A percentile compares a stretch with the other conserved stretches of the same genome.
Conservation (phyloP, 345 rosid genomes). For the Salix brachista region DNA sequence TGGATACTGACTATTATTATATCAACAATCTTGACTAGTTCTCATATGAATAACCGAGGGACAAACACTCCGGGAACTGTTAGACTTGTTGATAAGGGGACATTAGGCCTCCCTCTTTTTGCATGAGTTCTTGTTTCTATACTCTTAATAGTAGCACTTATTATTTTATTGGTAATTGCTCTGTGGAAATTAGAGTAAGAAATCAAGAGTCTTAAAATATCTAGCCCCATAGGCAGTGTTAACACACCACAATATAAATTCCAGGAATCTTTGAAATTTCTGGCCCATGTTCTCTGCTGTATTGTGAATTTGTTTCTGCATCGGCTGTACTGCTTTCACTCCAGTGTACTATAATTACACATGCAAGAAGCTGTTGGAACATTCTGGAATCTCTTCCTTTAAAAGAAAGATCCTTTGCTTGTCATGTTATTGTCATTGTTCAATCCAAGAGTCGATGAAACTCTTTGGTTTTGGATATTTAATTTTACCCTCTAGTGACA, state of each 20-base stretch:
- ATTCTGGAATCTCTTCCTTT: background rate
- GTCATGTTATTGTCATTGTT: background rate
- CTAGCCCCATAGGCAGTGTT: background rate
- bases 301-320: too few relatives aligned
- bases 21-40: background rate
- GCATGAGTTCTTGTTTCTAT: background rate
- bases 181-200: background rate
- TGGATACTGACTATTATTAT: background rate
- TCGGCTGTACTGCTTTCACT: background rate
- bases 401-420: background rate
- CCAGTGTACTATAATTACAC: background rate
- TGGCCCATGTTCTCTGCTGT: too few relatives aligned
- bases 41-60: background rate
- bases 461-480: background rate
- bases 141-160: background rate
- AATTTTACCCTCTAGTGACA: background rate
- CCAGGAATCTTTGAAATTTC: too few relatives aligned
- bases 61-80: too few relatives aligned
- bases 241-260: too few relatives aligned
- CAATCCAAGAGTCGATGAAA: background rate
- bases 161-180: background rate
- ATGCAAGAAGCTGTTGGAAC: background rate
- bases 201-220: background rate
- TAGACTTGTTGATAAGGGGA: too few relatives aligned
- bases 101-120: background rate